Evolutionary conservation across 768 basidiomycete species (phyloP), one percentile per base, ranked within the genome.

Genomic region (Infundibulicybe gibba): DNA sequence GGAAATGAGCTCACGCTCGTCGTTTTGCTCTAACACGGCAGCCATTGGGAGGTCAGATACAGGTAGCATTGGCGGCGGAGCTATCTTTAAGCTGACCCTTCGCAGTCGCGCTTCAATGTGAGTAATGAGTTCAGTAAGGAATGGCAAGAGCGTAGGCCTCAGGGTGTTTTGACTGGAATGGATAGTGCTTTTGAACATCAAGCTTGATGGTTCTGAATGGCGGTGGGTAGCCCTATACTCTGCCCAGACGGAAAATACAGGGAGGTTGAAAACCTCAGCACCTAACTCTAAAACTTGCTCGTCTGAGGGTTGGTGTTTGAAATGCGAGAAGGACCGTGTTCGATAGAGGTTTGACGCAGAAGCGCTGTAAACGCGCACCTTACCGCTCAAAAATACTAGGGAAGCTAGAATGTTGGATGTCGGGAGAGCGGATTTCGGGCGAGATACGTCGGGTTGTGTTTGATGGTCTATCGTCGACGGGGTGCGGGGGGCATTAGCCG

Each of bases 81-180:
- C 42, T 32, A 50, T 42, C 13, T 59, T 58, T 35, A 65, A 56
- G 54, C 70, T 77, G 34, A 71, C 60, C 61, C 71, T 79, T 32
- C 83, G 80, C 70, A 92, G 73, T 2, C 88, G 83, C 35, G 62
- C 60, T 61, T 95, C 90, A 30, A 94, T 68, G 37, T 78, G 79
- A 19, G 76, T 71, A 43, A 87, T 76, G 20, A 94, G 67, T 47
- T 90, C 86, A 0, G 87, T 81, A 32, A 97, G 63, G 68, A 97
- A 97, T 3, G 89, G 90, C 8, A 98, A 70, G 9, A 97, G 68
- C 4, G 80, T 83, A 0, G 95, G 94, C 39, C 83, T 69, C 19
- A 98, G 70, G 2, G 79, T 83, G 60, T 98, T 98, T 49, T 83
- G 78, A 59, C 93, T 97, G 0, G 88, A 85, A 58, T 94, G 90